Evolutionary conservation across 495 filamentous ascomycete species (phyloP), one percentile per base, ranked within the genome.

Genomic region (Venustampulla echinocandica): DNA sequence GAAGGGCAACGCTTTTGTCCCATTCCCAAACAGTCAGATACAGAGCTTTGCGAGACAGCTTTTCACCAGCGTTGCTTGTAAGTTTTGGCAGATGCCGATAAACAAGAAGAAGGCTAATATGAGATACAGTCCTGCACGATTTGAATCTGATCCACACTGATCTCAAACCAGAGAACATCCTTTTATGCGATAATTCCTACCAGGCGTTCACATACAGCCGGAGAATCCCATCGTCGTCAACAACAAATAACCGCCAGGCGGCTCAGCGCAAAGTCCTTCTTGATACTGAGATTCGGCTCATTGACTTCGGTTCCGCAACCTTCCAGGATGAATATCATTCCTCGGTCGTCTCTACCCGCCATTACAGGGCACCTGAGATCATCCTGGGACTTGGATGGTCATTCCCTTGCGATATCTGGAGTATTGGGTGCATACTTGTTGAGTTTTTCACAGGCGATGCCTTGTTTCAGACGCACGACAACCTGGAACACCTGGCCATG

Each of bases 301-400:
- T 98, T 46, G 92, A 98, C 63, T 98, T 98, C 66, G 92, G 93
- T 4, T 95, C 89, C 5, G 93, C 93, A 15, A 98, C 92, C 0
- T 98, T 98, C 59, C 85, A 98, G 44, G 93, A 98, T 53, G 92
- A 97, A 65, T 97, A 98, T 55, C 92, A 98, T 61, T 96, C 89
- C 1, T 93, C 87, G 0, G 93, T 98, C 1, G 92, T 98, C 4
- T 95, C 88, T 4, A 98, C 92, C 0, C 77, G 92, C 10, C 93
- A 98, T 60, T 98, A 98, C 54, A 80, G 92, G 39, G 92, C 92
- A 0, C 93, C 92, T 0, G 93, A 98, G 60, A 98, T 98, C 57
- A 98, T 98, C 41, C 72, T 98, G 25, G 92, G 93, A 10, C 72
- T 97, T 2, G 93, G 93, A 13, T 98, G 92, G 93, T 96, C 87